These are phyloP conservation scores for Metarhizium humberi DNA, from an alignment of 2,329 filamentous ascomycete genomes.

Conservation along the genomic window DNA sequence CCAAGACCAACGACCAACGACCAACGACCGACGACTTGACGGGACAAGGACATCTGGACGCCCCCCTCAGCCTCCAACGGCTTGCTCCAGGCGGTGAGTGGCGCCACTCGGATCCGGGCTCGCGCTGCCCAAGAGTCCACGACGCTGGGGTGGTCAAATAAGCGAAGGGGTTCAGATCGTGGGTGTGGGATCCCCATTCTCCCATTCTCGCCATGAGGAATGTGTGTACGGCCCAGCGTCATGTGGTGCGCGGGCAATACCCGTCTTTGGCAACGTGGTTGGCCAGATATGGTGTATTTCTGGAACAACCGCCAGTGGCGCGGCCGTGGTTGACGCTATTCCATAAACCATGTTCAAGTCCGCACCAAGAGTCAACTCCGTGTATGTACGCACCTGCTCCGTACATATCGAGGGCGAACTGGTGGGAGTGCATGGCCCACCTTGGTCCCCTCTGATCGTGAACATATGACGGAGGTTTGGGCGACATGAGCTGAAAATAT, in stretches of 20 bases:
- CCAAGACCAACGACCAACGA: too few species aligned
- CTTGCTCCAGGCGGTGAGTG: background rate
- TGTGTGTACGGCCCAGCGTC: slow-evolving; percentile 2
- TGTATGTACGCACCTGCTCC: too few species aligned
- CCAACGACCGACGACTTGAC: too few species aligned
- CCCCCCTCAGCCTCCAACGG: background rate
- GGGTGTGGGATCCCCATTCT: background rate
- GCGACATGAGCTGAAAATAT: background rate
- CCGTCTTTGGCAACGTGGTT: slow-evolving; percentile 11
- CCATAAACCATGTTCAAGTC: background rate
- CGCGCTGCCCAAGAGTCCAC: background rate
- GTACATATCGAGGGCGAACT: background rate
- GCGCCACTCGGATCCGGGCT: background rate
- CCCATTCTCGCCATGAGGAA: background rate
- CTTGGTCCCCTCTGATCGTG: background rate
- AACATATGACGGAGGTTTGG: background rate
- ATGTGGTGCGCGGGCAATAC: slow-evolving; percentile 9
- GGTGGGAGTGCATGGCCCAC: background rate
- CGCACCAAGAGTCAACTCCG: too few species aligned
- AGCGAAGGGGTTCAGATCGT: background rate
- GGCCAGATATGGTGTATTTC: slow-evolving; percentile 17
- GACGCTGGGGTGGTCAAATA: too few species aligned
- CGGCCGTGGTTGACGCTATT: slow-evolving; percentile 6
- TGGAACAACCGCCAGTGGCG: slow-evolving; percentile 26
- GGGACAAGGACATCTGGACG: too few species aligned